Conservation (phyloP, 495 filamentous ascomycete species). For the Penicillium cinerascens region DNA sequence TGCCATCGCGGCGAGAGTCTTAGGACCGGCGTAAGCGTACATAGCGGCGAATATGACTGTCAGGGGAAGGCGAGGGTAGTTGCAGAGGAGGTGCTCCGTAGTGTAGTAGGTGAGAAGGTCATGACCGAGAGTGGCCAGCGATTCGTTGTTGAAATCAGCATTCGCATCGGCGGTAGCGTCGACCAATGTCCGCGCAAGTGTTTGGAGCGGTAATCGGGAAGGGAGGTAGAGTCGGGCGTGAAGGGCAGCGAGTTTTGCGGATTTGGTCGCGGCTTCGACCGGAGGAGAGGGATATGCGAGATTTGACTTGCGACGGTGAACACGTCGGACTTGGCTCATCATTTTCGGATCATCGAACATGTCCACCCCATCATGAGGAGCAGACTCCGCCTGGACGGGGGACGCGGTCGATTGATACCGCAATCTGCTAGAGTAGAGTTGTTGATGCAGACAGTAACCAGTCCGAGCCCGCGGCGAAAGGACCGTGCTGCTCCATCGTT, state of each 20-base stretch:
- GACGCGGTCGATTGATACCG: constrained; percentile 42
- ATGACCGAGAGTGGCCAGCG: constrained; percentile 75
- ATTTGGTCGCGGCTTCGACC: constrained; percentile 62
- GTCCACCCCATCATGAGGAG: constrained; percentile 4
- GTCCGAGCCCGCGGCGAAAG: constrained; percentile 53
- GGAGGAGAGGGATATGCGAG: constrained; percentile 60
- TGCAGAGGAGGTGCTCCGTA: constrained; percentile 78
- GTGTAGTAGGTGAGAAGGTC: constrained; percentile 82
- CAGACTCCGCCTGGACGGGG: constrained; percentile 23
- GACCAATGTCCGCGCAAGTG: constrained; percentile 80
- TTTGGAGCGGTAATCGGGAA: constrained; percentile 74
- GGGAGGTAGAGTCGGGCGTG: constrained; percentile 88
- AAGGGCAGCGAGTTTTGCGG: constrained; percentile 89
- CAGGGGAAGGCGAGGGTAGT: constrained; percentile 86
- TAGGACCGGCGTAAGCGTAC: constrained; percentile 72
- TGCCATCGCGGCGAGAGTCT: constrained; percentile 64
- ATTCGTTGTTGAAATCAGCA: constrained; percentile 73
- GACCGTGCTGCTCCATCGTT: constrained; percentile 69
- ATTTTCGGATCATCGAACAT: constrained; percentile 16
- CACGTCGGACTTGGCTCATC: constrained; percentile 14
- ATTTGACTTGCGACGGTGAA: constrained; percentile 28
- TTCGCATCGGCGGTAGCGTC: constrained; percentile 77
- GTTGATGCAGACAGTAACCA: constrained; percentile 47
- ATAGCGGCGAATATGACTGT: constrained; percentile 76
- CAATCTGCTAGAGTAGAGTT: constrained; percentile 29